These are phyloP conservation scores for Hymenoscyphus scutula DNA, from an alignment of 2,329 filamentous ascomycete species.

Conservation along the genomic window DNA sequence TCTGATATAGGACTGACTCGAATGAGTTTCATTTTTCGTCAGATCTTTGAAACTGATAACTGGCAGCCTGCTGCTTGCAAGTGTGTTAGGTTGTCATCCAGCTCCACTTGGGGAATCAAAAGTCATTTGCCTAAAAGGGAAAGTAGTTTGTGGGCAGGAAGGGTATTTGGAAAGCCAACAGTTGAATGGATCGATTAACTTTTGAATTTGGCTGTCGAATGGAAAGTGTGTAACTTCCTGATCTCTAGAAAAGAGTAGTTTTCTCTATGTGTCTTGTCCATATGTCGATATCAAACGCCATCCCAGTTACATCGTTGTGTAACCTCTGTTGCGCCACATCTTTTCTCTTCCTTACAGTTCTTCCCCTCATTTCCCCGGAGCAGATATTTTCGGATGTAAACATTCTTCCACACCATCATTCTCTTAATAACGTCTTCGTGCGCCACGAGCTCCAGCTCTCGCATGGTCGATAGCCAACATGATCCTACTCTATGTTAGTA, in stretches of 20 bases:
- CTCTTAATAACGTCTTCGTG: constrained; percentile 12
- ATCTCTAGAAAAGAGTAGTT: not conserved
- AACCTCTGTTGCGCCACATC: not conserved
- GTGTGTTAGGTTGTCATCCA: not conserved
- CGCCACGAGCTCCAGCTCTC: constrained; percentile 14
- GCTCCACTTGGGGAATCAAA: not conserved
- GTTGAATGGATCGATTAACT: too few species aligned
- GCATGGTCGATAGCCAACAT: constrained; percentile 26
- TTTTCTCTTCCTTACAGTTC: not conserved
- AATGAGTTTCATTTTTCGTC: not conserved
- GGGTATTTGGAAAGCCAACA: too few species aligned
- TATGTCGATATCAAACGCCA: not conserved
- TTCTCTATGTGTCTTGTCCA: not conserved
- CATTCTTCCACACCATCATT: not conserved
- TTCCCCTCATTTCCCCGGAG: not conserved
- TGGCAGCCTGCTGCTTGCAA: not conserved
- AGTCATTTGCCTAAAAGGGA: not conserved
- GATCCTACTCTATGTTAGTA: constrained; percentile 24
- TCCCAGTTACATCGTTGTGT: not conserved
- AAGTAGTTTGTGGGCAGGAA: too few species aligned
- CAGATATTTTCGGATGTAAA: not conserved
- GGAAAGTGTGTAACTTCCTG: not conserved
- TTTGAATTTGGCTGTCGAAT: not conserved
- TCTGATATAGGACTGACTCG: not conserved
- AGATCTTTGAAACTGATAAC: not conserved